Conservation (phyloP, 192 early-diverging fungal species). For the Podila verticillata region DNA sequence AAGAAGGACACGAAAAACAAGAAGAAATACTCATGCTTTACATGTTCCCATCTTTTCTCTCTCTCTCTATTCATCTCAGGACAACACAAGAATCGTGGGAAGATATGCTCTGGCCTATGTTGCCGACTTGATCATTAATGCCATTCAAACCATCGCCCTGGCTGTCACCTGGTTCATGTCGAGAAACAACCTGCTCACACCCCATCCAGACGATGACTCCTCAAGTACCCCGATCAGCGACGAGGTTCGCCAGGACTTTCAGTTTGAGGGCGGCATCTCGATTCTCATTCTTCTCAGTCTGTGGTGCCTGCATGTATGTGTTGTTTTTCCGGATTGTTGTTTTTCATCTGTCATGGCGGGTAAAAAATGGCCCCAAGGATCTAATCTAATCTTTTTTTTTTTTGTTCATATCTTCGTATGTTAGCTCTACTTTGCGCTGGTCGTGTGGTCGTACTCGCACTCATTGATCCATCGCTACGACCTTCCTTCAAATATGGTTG, state of each 20-base stretch:
- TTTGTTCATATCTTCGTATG: background rate
- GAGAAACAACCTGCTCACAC: constrained; percentile 35
- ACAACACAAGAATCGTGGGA: constrained; percentile 42
- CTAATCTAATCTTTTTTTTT: no score
- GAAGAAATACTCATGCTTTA: background rate
- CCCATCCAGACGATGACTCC: constrained; percentile 23
- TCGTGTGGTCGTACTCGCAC: constrained; percentile 44
- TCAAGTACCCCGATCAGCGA: constrained; percentile 30
- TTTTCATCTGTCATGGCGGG: background rate
- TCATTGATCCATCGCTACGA: constrained; percentile 49
- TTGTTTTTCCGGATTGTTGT: background rate
- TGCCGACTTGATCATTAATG: constrained; percentile 43
- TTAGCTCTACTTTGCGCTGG: constrained; percentile 46
- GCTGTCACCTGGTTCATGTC: constrained; percentile 48
- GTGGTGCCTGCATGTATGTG: constrained; percentile 46
- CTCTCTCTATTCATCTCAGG: constrained; percentile 2
- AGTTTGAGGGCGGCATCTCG: constrained; percentile 47
- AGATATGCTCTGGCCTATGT: constrained; percentile 44
- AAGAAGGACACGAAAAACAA: no score
- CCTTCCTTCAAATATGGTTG: constrained; percentile 45
- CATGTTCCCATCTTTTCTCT: no score
- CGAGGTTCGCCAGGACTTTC: constrained; percentile 42
- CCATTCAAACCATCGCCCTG: constrained; percentile 33
- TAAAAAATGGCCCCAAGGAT: background rate
- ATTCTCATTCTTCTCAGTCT: constrained; percentile 40